These are phyloP conservation scores for Dendrobium huoshanense DNA, from an alignment of 106 monocot species.

Conservation along the genomic window DNA sequence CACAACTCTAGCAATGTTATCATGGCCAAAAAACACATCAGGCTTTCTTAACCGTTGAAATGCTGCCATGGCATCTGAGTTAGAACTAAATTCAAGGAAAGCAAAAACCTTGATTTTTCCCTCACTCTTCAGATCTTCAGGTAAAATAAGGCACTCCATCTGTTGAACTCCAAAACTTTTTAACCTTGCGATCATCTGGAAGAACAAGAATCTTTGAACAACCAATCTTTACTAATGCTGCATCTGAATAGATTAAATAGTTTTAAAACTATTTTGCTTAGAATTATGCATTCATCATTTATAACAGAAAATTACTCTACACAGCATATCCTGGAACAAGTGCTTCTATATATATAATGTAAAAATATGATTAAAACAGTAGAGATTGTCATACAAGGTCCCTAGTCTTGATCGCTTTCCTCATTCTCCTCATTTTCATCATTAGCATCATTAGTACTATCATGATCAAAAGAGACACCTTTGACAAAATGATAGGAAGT, in stretches of 20 bases:
- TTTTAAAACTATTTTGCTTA: background rate
- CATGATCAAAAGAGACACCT: background rate
- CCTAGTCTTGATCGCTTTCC: slow-evolving; percentile 19
- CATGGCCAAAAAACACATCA: slow-evolving; percentile 46
- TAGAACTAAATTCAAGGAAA: slow-evolving; percentile 38
- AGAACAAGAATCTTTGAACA: background rate
- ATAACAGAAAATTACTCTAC: background rate
- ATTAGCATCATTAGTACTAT: background rate
- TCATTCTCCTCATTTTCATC: slow-evolving; percentile 8
- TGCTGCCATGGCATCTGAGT: slow-evolving; percentile 50
- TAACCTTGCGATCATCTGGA: slow-evolving; percentile 40
- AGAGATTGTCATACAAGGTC: slow-evolving; percentile 28
- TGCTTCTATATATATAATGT: no score
- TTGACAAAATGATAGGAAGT: no score
- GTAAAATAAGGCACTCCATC: slow-evolving; percentile 29
- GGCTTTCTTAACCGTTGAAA: slow-evolving; percentile 47
- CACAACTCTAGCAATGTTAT: slow-evolving; percentile 41
- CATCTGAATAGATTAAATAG: background rate
- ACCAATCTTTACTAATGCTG: background rate
- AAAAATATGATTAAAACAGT: background rate
- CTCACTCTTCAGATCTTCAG: slow-evolving; percentile 38
- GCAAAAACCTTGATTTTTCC: slow-evolving; percentile 49
- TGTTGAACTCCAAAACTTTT: slow-evolving; percentile 41
- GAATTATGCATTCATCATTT: no score
- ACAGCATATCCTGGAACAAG: no score